Evolutionary conservation across 1,284 basidiomycete genomes (phyloP).

Genomic region (Albatrellus sp.): DNA sequence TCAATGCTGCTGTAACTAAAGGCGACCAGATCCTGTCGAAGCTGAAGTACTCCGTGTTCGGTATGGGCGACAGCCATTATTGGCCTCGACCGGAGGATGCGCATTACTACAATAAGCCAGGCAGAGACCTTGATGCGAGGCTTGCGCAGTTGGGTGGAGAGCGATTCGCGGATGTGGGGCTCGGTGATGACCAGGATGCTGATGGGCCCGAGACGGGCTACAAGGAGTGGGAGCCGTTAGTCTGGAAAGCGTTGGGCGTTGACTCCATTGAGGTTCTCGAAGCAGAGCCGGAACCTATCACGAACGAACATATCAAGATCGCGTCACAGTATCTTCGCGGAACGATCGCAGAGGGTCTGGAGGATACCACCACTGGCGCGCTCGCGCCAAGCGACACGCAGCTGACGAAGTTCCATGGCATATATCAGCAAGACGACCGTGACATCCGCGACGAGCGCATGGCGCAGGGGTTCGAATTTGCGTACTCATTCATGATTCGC

Average conservation of each 20-base stretch:
- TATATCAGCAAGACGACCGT: conserved; percentile 95
- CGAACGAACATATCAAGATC: conserved; percentile 99
- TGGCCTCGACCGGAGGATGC: conserved; percentile 97
- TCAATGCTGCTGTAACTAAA: conserved; percentile 55
- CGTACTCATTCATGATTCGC: conserved; percentile 98
- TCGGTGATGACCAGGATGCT: conserved; percentile 96
- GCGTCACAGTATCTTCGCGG: conserved; percentile 91
- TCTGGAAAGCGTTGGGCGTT: conserved; percentile 95
- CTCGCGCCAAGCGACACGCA: conserved; percentile 86
- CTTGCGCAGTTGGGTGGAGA: conserved; percentile 68
- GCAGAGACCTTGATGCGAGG: conserved; percentile 80
- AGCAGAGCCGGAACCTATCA: conserved; percentile 92
- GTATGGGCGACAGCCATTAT: conserved; percentile 97
- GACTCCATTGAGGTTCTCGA: conserved; percentile 84
- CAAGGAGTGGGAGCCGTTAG: conserved; percentile 82
- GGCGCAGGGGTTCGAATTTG: conserved; percentile 88
- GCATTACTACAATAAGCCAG: conserved; percentile 96
- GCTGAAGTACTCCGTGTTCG: conserved; percentile 79
- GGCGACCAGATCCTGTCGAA: conserved; percentile 46
- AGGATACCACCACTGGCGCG: conserved; percentile 80
- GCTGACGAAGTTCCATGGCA: conserved; percentile 98
- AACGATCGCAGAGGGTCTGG: conserved; percentile 87
- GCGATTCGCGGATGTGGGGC: conserved; percentile 63
- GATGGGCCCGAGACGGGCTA: conserved; percentile 96
- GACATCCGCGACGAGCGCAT: conserved; percentile 96